phyloP scores from a whole-genome alignment of 2,329 filamentous ascomycete genomes.

The Phaeosphaeriaceae sp. region DNA sequence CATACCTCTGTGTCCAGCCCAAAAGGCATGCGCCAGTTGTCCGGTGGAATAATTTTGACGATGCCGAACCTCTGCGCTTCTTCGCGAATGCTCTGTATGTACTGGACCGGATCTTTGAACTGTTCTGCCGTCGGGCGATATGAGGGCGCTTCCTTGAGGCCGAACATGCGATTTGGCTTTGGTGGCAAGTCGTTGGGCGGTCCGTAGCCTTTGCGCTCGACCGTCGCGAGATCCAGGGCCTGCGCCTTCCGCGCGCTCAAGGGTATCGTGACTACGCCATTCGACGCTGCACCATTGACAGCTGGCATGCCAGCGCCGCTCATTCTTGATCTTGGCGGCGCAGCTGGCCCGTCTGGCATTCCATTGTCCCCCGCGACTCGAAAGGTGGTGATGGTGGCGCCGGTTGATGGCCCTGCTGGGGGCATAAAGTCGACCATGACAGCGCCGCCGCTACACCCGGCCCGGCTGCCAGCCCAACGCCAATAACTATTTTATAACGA shows the following conservation, averaged over 20 bases:
- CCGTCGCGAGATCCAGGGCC: slow-evolving; percentile 83
- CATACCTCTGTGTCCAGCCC: slow-evolving; percentile 95
- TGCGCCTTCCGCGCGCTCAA: slow-evolving; percentile 69
- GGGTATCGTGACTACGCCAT: slow-evolving; percentile 57
- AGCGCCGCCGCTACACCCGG: slow-evolving; percentile 31
- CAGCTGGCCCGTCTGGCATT: slow-evolving; percentile 25
- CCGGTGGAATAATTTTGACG: slow-evolving; percentile 93
- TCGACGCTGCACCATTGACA: slow-evolving; percentile 45
- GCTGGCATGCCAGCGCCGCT: slow-evolving; percentile 29
- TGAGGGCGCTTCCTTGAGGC: slow-evolving; percentile 86
- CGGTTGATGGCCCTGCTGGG: slow-evolving; percentile 37
- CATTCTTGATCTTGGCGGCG: slow-evolving; percentile 39
- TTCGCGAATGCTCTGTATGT: slow-evolving; percentile 88
- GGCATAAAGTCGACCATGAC: slow-evolving; percentile 48
- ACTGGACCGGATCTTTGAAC: slow-evolving; percentile 92
- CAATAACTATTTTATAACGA: slow-evolving; percentile 20
- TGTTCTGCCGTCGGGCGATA: slow-evolving; percentile 91
- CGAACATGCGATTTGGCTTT: slow-evolving; percentile 83
- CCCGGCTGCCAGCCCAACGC: slow-evolving; percentile 17
- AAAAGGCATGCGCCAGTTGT: slow-evolving; percentile 92
- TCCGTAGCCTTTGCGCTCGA: slow-evolving; percentile 87
- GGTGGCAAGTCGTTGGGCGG: slow-evolving; percentile 76
- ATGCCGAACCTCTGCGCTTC: slow-evolving; percentile 90
- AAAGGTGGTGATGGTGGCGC: slow-evolving; percentile 47
- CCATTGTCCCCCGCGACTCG: slow-evolving; percentile 44